A percentile compares a stretch with the other conserved stretches of the same genome.
phyloP scores from a whole-genome alignment of 2,329 filamentous ascomycete species.

The Calonectria pauciramosa region DNA sequence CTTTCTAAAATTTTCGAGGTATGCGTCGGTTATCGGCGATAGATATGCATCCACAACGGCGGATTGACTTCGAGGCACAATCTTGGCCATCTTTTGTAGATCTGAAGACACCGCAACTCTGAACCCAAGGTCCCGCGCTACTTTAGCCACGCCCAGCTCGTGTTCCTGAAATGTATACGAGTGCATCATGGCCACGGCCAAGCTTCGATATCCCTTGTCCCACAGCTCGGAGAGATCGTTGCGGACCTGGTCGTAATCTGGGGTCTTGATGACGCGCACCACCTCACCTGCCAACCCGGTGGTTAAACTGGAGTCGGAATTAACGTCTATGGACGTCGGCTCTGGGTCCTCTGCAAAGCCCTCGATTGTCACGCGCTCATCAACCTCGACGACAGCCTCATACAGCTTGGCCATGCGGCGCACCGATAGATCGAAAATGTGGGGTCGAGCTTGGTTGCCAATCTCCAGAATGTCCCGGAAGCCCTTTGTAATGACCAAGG shows the following conservation, averaged over 20 bases:
- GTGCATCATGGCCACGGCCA: slow-evolving; percentile 89
- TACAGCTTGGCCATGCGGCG: slow-evolving; percentile 76
- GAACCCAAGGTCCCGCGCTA: slow-evolving; percentile 83
- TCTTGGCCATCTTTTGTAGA: slow-evolving; percentile 77
- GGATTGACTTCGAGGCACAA: slow-evolving; percentile 76
- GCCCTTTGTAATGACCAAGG: slow-evolving; percentile 75
- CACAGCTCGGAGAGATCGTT: slow-evolving; percentile 69
- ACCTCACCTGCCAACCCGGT: slow-evolving; percentile 58
- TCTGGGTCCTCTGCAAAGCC: slow-evolving; percentile 76
- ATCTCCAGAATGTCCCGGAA: slow-evolving; percentile 80
- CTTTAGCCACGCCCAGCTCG: slow-evolving; percentile 78
- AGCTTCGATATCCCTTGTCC: slow-evolving; percentile 77
- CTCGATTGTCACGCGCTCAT: slow-evolving; percentile 79
- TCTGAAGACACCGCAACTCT: slow-evolving; percentile 76
- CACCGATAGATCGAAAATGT: slow-evolving; percentile 80
- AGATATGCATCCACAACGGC: slow-evolving; percentile 79
- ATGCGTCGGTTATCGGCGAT: slow-evolving; percentile 77
- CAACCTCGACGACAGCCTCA: slow-evolving; percentile 76
- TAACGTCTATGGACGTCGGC: slow-evolving; percentile 62
- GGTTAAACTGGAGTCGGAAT: slow-evolving; percentile 44
- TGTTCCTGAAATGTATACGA: slow-evolving; percentile 89
- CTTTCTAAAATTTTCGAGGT: slow-evolving; percentile 74
- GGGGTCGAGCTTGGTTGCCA: slow-evolving; percentile 78
- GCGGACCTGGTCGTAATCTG: slow-evolving; percentile 63
- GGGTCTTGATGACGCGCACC: slow-evolving; percentile 71